phyloP scores from a whole-genome alignment of 2,329 filamentous ascomycete species.

The Chaetomium olivaceum region DNA sequence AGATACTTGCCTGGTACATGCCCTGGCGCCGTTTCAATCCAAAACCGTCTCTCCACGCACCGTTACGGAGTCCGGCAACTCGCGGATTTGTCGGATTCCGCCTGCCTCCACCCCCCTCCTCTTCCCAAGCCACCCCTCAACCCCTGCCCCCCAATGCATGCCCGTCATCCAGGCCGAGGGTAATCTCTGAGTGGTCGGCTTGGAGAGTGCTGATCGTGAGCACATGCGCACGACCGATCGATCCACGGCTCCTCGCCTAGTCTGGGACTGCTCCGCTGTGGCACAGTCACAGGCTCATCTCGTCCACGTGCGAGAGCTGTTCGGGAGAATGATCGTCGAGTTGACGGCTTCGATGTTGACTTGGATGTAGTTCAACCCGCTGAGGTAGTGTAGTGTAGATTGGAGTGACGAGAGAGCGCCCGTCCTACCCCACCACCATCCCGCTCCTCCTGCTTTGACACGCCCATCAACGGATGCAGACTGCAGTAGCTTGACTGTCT shows the following conservation, averaged over 20 bases:
- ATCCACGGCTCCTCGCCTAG: conserved; percentile 23
- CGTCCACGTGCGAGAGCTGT: neutral
- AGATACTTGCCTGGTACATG: conserved; percentile 14
- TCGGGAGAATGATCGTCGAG: neutral
- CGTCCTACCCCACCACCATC: neutral
- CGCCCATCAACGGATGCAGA: neutral
- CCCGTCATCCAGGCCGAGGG: conserved; percentile 14
- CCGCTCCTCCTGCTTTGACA: conserved; percentile 6
- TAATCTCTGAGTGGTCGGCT: conserved; percentile 27
- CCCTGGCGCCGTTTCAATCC: neutral
- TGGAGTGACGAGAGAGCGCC: neutral
- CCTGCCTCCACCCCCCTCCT: conserved; percentile 11
- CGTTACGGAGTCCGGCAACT: neutral
- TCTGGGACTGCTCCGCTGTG: conserved; percentile 13
- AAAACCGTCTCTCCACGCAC: neutral
- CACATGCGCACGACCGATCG: conserved; percentile 35
- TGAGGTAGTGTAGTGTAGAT: neutral
- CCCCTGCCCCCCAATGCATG: neutral
- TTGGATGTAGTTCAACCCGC: neutral
- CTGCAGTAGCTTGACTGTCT: conserved; percentile 10
- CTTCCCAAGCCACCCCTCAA: neutral
- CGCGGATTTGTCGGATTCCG: neutral
- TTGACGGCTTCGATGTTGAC: neutral
- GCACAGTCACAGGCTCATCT: conserved; percentile 16
- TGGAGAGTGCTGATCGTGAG: conserved; percentile 34